Evolutionary conservation across 2,329 filamentous ascomycete genomes (phyloP).

Genomic region (Colletotrichum musicola): DNA sequence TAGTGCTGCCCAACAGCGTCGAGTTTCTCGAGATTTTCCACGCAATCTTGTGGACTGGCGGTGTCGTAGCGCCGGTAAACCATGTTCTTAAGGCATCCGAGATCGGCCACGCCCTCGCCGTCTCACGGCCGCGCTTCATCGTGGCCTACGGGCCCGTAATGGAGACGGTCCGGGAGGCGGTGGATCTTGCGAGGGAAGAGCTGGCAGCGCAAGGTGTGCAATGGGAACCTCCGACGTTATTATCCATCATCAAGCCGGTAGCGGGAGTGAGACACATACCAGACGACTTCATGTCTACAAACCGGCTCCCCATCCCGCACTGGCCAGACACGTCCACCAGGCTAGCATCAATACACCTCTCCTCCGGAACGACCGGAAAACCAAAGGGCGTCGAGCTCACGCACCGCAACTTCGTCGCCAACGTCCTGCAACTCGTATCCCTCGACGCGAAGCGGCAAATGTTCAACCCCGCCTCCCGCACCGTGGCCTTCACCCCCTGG

Average conservation of each 20-base stretch:
- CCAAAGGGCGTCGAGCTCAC: conserved; percentile 93
- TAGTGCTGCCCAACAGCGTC: conserved; percentile 60
- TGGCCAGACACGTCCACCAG: conserved; percentile 49
- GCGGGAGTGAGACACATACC: conserved; percentile 46
- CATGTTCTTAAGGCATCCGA: conserved; percentile 53
- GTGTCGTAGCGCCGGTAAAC: conserved; percentile 55
- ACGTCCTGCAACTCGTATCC: conserved; percentile 59
- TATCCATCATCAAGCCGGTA: conserved; percentile 49
- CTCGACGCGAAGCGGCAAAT: conserved; percentile 48
- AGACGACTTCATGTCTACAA: conserved; percentile 48
- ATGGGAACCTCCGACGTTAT: conserved; percentile 51
- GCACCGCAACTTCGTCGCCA: conserved; percentile 85
- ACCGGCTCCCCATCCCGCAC: conserved; percentile 51
- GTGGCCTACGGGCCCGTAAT: conserved; percentile 53
- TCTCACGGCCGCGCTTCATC: conserved; percentile 56
- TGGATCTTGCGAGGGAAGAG: conserved; percentile 47
- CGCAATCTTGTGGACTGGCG: conserved; percentile 56
- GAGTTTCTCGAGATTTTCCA: conserved; percentile 59
- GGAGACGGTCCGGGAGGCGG: conserved; percentile 47
- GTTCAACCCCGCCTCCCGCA: conserved; percentile 50
- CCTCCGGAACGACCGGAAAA: conserved; percentile 83
- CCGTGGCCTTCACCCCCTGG: conserved; percentile 58
- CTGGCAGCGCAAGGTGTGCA: conserved; percentile 44
- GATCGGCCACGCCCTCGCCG: conserved; percentile 56
- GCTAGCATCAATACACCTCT: conserved; percentile 53